phyloP scores from a whole-genome alignment of 2,329 filamentous ascomycete genomes.

The Diaporthe sp. region DNA sequence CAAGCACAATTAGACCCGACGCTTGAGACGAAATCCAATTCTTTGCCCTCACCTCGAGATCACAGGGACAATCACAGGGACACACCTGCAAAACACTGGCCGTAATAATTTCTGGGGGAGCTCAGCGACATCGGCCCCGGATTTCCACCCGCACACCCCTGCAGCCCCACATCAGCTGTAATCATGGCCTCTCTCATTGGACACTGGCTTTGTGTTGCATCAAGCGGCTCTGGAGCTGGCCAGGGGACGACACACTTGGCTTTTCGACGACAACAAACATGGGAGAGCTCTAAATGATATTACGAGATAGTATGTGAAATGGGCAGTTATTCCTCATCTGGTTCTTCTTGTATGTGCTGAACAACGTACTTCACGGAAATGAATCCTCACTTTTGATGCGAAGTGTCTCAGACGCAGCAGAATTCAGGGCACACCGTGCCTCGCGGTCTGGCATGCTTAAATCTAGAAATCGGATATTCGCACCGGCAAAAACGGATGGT shows the following conservation, averaged over 20 bases:
- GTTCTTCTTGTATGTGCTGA: not conserved
- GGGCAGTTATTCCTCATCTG: not conserved
- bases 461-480: no score
- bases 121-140: slow-evolving; percentile 39
- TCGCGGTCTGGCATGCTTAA: not conserved
- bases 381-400: accelerated
- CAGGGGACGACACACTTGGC: not conserved
- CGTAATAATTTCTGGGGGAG: slow-evolving; percentile 17
- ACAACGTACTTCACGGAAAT: not conserved
- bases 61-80: slow-evolving; percentile 49
- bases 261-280: not conserved
- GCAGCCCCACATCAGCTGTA: slow-evolving; percentile 23
- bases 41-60: slow-evolving; percentile 41
- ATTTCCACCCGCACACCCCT: not conserved
- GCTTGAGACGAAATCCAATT: slow-evolving; percentile 24
- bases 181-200: not conserved
- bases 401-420: not conserved
- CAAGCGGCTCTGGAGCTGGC: slow-evolving; percentile 14
- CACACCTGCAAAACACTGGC: slow-evolving; percentile 34
- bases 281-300: not conserved
- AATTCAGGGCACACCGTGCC: not conserved
- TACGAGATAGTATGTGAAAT: not conserved
- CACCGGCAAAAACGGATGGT: no score
- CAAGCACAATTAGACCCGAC: slow-evolving; percentile 14
- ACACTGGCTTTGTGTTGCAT: not conserved